Conservation (phyloP, 139 green algal species). For the Trebouxia sp. region DNA sequence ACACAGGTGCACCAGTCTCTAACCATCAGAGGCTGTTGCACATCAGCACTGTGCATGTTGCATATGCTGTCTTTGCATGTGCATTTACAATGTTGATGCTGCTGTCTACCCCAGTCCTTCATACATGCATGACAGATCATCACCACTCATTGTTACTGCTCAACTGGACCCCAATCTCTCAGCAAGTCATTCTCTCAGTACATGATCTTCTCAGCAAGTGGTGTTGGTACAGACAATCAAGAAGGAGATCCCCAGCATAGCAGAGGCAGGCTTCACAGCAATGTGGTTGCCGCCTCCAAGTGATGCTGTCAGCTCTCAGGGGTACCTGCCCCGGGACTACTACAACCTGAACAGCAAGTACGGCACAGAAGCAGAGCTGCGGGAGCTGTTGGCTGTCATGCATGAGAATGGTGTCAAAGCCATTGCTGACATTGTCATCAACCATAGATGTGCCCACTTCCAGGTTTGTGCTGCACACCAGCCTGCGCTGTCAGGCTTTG, state of each 20-base stretch:
- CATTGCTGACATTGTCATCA: conserved; percentile 96
- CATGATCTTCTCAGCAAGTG: no score
- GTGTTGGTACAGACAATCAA: conserved; percentile 37
- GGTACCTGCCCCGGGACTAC: conserved; percentile 61
- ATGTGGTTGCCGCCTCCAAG: conserved; percentile 95
- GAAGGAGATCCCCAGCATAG: conserved; percentile 54
- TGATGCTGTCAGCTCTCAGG: conserved; percentile 84
- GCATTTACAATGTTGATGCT: no score
- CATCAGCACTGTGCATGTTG: no score
- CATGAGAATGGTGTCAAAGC: conserved; percentile 78
- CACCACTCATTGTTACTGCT: no score
- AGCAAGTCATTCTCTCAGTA: no score
- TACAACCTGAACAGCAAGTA: conserved; percentile 83
- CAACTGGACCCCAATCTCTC: no score
- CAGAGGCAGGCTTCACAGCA: conserved; percentile 81
- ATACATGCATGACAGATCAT: no score
- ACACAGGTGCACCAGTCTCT: no score
- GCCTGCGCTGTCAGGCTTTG: background rate
- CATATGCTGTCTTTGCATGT: no score
- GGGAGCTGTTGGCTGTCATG: conserved; percentile 65
- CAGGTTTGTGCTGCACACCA: conserved; percentile 47
- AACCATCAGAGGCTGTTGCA: no score
- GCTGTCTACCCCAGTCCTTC: no score
- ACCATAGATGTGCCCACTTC: conserved; percentile 84
- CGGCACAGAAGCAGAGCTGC: conserved; percentile 76